A percentile compares a stretch with the other conserved stretches of the same genome.
These are phyloP conservation scores for Dryadomyces quercivorus DNA, from an alignment of 2,329 filamentous ascomycete species.

Conservation along the genomic window DNA sequence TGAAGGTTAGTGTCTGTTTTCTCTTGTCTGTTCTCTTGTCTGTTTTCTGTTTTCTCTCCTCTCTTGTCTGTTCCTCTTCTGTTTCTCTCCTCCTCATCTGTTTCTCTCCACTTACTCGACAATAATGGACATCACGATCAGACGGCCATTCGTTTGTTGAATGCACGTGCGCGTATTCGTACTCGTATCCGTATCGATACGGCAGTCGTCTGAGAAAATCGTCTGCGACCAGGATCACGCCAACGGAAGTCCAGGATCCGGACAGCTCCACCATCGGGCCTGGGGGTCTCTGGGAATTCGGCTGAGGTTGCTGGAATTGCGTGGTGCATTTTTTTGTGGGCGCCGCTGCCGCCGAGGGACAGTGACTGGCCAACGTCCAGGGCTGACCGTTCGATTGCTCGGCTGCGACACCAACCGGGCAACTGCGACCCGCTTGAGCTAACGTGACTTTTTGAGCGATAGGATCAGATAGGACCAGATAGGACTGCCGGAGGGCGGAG, in stretches of 20 bases:
- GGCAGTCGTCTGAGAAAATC: not conserved
- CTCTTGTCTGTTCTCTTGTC: too few relatives aligned
- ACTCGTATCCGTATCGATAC: not conserved
- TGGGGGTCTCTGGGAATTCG: not conserved
- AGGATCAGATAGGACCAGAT: too few relatives aligned
- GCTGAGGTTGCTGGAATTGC: not conserved
- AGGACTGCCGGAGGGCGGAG: not conserved
- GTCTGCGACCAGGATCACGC: not conserved
- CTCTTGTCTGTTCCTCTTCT: too few relatives aligned
- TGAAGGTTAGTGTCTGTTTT: slow-evolving; percentile 1
- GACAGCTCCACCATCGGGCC: not conserved
- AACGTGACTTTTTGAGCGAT: not conserved
- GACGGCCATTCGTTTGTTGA: too few relatives aligned
- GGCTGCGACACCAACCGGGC: not conserved
- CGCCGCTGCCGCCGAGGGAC: slow-evolving; percentile 1
- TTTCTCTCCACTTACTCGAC: slow-evolving; percentile 36
- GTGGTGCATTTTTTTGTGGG: not conserved
- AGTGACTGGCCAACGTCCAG: slow-evolving; percentile 1
- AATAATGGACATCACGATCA: slow-evolving; percentile 28
- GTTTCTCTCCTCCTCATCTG: too few relatives aligned
- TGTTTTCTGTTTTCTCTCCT: too few relatives aligned
- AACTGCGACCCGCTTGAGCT: not conserved
- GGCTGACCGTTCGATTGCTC: not conserved
- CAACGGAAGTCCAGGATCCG: not conserved
- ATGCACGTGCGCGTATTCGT: not conserved